Conservation (phyloP, 176 grass and related monocot genomes). For the Saccharum spontaneum region DNA sequence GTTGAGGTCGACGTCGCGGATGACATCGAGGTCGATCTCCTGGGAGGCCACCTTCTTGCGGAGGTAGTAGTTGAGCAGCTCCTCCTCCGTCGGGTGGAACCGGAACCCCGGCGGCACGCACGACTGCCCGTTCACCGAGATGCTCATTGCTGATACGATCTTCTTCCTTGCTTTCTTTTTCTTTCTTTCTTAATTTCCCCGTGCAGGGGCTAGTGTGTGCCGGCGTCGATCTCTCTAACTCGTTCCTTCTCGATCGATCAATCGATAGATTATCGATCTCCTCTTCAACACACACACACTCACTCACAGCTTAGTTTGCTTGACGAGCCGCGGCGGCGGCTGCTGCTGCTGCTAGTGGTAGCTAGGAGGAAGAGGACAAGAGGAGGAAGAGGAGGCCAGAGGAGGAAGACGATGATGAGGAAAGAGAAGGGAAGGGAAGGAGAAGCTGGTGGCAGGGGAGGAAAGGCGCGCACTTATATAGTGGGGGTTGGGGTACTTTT, state of each 20-base stretch:
- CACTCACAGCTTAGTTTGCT: too few relatives aligned
- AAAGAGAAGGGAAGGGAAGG: neutral
- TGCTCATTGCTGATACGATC: slow-evolving; percentile 53
- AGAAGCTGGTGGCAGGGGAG: slow-evolving; percentile 13
- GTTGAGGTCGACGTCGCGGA: slow-evolving; percentile 96
- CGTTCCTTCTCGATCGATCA: too few relatives aligned
- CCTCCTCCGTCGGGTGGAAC: slow-evolving; percentile 98
- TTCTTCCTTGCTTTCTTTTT: too few relatives aligned
- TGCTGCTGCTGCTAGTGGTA: neutral
- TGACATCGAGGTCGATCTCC: slow-evolving; percentile 96
- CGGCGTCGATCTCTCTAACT: too few relatives aligned
- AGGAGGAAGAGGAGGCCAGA: neutral
- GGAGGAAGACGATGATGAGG: neutral
- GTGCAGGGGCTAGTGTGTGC: too few relatives aligned
- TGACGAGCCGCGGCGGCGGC: neutral
- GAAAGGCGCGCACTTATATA: slow-evolving; percentile 54
- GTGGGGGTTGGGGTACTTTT: slow-evolving; percentile 21
- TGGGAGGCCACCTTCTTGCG: slow-evolving; percentile 87
- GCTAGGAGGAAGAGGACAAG: neutral
- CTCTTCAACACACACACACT: too few relatives aligned
- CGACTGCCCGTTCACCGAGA: slow-evolving; percentile 96
- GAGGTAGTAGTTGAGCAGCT: slow-evolving; percentile 93
- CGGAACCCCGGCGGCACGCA: slow-evolving; percentile 95
- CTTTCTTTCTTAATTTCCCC: too few relatives aligned
- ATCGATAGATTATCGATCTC: too few relatives aligned